phyloP scores from a whole-genome alignment of 352 stramenopile species.

The Phytophthora tubulina region DNA sequence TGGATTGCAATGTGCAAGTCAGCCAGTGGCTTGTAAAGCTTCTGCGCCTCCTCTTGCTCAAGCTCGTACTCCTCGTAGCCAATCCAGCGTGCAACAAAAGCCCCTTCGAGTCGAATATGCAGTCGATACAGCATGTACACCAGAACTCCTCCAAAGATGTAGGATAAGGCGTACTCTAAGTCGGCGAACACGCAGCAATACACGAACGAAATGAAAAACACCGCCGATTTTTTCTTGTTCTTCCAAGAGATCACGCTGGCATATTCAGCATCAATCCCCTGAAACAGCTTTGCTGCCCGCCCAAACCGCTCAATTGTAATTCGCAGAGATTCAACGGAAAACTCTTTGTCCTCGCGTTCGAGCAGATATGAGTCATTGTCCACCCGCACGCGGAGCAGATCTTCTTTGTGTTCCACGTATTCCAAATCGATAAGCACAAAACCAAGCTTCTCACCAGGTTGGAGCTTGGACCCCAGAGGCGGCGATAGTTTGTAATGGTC shows the following conservation, averaged over 20 bases:
- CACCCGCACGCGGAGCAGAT: slow-evolving; percentile 69
- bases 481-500: slow-evolving; percentile 62
- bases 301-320: slow-evolving; percentile 80
- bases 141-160: slow-evolving; percentile 69
- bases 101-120: slow-evolving; percentile 68
- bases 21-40: slow-evolving; percentile 79
- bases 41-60: slow-evolving; percentile 76
- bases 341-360: slow-evolving; percentile 78
- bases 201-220: slow-evolving; percentile 73
- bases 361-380: slow-evolving; percentile 64
- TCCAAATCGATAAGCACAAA: slow-evolving; percentile 67
- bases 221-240: slow-evolving; percentile 80
- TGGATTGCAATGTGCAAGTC: slow-evolving; percentile 79
- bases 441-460: slow-evolving; percentile 56
- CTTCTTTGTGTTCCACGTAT: slow-evolving; percentile 79
- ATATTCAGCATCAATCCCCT: slow-evolving; percentile 83
- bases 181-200: slow-evolving; percentile 74
- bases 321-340: slow-evolving; percentile 81
- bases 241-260: slow-evolving; percentile 87
- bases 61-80: slow-evolving; percentile 82
- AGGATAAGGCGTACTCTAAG: slow-evolving; percentile 78
- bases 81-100: slow-evolving; percentile 77
- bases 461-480: slow-evolving; percentile 41
- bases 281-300: slow-evolving; percentile 72
- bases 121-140: slow-evolving; percentile 86